Percentiles rank a stretch among this genome's conserved stretches.
Evolutionary conservation across 345 rosid species (phyloP).

Genomic region (Geranium rotundifolium): DNA sequence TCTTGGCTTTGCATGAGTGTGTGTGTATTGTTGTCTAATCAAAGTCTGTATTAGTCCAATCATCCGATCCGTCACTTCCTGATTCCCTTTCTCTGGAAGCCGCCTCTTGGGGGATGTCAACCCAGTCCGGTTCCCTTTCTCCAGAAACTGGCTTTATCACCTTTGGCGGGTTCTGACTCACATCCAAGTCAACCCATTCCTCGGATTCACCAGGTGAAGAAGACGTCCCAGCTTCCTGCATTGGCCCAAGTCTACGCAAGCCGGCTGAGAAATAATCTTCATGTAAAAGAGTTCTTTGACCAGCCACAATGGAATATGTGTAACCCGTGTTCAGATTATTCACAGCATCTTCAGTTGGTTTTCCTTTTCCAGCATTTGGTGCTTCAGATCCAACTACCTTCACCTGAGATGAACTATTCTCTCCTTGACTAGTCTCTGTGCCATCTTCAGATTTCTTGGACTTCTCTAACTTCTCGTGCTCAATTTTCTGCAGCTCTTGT

Average conservation of each 20-base stretch:
- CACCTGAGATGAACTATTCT: not conserved
- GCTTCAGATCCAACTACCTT: not conserved
- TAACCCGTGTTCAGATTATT: not conserved
- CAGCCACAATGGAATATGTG: not conserved
- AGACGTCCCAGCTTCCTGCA: not conserved
- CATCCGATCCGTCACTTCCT: no score
- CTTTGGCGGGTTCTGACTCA: not conserved
- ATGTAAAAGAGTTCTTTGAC: not conserved
- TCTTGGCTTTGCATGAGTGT: no score
- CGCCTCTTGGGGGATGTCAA: no score
- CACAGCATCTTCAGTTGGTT: no score
- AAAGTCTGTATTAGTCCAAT: no score
- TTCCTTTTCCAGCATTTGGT: no score
- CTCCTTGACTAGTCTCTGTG: not conserved
- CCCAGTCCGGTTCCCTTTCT: not conserved
- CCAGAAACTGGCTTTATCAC: not conserved
- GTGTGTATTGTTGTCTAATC: no score
- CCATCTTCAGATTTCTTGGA: not conserved
- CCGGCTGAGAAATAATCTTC: not conserved
- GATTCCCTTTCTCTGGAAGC: no score
- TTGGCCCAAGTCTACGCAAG: not conserved
- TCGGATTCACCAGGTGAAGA: not conserved
- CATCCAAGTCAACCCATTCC: not conserved
- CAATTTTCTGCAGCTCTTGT: not conserved
- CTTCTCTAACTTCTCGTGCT: not conserved